Conservation (phyloP, 495 filamentous ascomycete species). For the Friedmanniomyces simplex region DNA sequence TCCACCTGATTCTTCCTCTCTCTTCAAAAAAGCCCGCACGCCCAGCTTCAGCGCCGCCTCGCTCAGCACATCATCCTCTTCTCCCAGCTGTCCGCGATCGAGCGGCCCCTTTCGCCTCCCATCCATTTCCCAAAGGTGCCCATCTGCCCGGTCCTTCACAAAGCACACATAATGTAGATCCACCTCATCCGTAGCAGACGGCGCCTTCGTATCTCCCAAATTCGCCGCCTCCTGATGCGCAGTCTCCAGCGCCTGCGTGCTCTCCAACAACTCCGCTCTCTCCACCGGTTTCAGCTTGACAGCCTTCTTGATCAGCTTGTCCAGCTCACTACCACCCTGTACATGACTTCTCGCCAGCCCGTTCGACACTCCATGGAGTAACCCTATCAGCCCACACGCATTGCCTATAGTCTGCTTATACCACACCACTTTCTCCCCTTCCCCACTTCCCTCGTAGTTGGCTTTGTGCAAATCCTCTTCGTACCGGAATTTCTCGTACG, state of each 20-base stretch:
- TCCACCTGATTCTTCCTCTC: conserved; percentile 39
- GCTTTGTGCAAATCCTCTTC: conserved; percentile 30
- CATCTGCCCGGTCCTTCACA: conserved; percentile 31
- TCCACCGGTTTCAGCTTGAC: conserved; percentile 34
- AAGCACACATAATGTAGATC: conserved; percentile 38
- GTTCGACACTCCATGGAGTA: conserved; percentile 50
- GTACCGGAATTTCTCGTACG: conserved; percentile 39
- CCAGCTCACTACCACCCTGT: conserved; percentile 6
- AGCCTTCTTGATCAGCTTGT: conserved; percentile 28
- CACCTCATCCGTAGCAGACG: conserved; percentile 29
- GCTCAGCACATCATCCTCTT: conserved; percentile 60
- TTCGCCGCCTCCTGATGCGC: conserved; percentile 32
- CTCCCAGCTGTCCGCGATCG: conserved; percentile 49
- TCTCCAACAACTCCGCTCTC: conserved; percentile 33
- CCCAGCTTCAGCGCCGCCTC: conserved; percentile 53
- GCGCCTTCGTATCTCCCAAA: conserved; percentile 31
- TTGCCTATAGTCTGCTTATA: conserved; percentile 57
- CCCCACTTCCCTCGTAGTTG: conserved; percentile 42
- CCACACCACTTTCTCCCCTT: conserved; percentile 48
- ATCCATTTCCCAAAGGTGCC: conserved; percentile 34
- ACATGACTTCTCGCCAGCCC: conserved; percentile 37
- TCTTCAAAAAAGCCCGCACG: conserved; percentile 44
- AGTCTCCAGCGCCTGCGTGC: conserved; percentile 31
- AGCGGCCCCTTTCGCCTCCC: conserved; percentile 57
- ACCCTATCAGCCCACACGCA: conserved; percentile 53